Evolutionary conservation across 805 yeast species (phyloP), one percentile per base, ranked within the genome.

Genomic region (Monosporozyma siamensis): DNA sequence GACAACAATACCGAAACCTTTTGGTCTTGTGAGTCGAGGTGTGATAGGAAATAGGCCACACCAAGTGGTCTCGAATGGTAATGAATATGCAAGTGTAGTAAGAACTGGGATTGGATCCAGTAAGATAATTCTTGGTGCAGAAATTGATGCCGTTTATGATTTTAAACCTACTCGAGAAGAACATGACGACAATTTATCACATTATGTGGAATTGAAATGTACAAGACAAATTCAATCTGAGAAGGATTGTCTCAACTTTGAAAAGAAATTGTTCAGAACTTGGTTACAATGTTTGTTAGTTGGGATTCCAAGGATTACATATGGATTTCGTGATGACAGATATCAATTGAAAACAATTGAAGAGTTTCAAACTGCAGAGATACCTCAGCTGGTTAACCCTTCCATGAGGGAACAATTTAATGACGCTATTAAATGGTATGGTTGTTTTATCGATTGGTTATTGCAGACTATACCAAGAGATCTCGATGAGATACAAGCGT

Each of bases 281-380:
- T 92, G 99, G 99, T 85, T 95, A 2, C 98, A 92, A 66, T 83
- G 95, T 48, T 92, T 88, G 60, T 66, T 92, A 14, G 69, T 87
- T 38, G 98, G 98, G 3, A 74, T 92, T 18, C 79, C 82, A 7
- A 74, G 74, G 44, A 72, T 90, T 4, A 73, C 84, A 4, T 85
- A 87, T 56, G 99, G 97, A 0, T 92, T 83, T 61, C 72, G 97
- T 50, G 94, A 87, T 58, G 81, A 81, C 11, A 63, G 76, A 29
- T 70, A 82, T 37, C 61, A 72, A 15, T 65, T 90, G 43, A 66
- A 71, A 47, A 63, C 79, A 3, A 77, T 85, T 3, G 97, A 92
- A 63, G 78, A 82, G 45, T 88, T 66, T 58, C 68, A 73, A 38
- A 82, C 95, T 0, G 87, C 82, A 24, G 82, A 85, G 47, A 71